phyloP scores from a whole-genome alignment of 305 asterid genomes.

The Fraxinus platypoda region DNA sequence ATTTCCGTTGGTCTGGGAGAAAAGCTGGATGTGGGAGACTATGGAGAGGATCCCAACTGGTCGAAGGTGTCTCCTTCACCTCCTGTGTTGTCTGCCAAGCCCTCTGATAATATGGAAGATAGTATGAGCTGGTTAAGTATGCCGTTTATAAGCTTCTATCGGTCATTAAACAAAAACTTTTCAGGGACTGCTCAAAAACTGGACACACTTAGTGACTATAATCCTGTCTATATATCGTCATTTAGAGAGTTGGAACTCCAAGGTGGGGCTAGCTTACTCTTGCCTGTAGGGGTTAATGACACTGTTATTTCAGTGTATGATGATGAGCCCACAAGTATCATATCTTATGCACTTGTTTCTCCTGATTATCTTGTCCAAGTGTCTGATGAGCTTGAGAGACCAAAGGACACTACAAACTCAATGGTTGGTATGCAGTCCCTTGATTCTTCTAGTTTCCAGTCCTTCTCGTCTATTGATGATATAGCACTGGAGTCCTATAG shows the following conservation, averaged over 20 bases:
- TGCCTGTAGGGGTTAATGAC: constrained; percentile 69
- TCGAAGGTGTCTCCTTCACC: constrained; percentile 44
- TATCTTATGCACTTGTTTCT: constrained; percentile 73
- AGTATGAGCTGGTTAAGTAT: constrained; percentile 63
- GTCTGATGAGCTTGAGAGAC: constrained; percentile 57
- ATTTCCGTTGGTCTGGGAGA: constrained; percentile 37
- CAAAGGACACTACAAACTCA: constrained; percentile 49
- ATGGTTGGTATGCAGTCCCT: constrained; percentile 40
- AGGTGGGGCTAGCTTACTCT: constrained; percentile 74
- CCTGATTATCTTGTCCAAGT: constrained; percentile 59
- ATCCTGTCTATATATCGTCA: constrained; percentile 73
- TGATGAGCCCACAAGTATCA: constrained; percentile 94
- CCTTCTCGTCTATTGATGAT: constrained; percentile 61
- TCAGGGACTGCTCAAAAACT: constrained; percentile 55
- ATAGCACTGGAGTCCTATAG: constrained; percentile 55
- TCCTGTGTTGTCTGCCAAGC: constrained; percentile 43
- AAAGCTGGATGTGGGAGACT: constrained; percentile 48
- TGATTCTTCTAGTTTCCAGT: constrained; percentile 47
- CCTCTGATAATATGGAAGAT: constrained; percentile 57
- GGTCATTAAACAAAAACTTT: constrained; percentile 60
- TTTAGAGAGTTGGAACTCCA: constrained; percentile 63
- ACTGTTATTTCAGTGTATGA: constrained; percentile 81
- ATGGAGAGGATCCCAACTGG: constrained; percentile 38
- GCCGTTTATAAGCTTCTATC: constrained; percentile 71
- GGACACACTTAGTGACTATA: constrained; percentile 56